Percentiles rank a stretch among this genome's conserved stretches.
phyloP scores from a whole-genome alignment of 139 green algal species.

The Chlorella sorokiniana region DNA sequence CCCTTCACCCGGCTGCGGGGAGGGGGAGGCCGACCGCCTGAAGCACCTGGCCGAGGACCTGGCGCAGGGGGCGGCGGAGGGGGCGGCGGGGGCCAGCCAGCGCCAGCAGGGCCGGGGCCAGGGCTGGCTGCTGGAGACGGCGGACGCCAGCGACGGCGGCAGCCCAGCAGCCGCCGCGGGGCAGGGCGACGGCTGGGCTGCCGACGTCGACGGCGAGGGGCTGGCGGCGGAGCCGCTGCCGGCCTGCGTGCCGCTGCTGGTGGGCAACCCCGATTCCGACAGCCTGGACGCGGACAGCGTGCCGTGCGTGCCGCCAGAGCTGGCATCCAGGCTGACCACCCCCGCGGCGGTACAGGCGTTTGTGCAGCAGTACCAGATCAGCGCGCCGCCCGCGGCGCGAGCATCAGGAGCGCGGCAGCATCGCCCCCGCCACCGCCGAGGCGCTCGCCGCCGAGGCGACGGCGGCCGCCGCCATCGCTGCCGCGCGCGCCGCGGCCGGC shows the following conservation, averaged over 20 bases:
- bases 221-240: no score
- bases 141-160: no score
- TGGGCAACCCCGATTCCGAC: slow-evolving; percentile 43
- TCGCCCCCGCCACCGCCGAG: slow-evolving; percentile 31
- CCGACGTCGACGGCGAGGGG: no score
- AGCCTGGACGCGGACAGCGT: slow-evolving; percentile 51
- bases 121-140: slow-evolving; percentile 14
- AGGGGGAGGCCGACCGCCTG: slow-evolving; percentile 20
- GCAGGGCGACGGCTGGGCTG: no score
- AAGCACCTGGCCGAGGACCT: slow-evolving; percentile 1
- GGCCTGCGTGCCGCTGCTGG: slow-evolving; percentile 30
- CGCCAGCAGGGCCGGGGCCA: not conserved
- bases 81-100: not conserved
- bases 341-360: slow-evolving; percentile 31
- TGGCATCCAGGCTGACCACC: slow-evolving; percentile 18
- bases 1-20: slow-evolving; percentile 31
- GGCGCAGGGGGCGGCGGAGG: not conserved
- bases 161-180: no score
- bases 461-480: not conserved
- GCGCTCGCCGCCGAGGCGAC: slow-evolving; percentile 1
- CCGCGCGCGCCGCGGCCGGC: not conserved
- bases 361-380: slow-evolving; percentile 8
- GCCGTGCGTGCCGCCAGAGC: slow-evolving; percentile 41
- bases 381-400: slow-evolving; percentile 17
- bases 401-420: slow-evolving; percentile 27